Evolutionary conservation across 306 rosid genomes (phyloP).

Genomic region (Cucurbita pepo): DNA sequence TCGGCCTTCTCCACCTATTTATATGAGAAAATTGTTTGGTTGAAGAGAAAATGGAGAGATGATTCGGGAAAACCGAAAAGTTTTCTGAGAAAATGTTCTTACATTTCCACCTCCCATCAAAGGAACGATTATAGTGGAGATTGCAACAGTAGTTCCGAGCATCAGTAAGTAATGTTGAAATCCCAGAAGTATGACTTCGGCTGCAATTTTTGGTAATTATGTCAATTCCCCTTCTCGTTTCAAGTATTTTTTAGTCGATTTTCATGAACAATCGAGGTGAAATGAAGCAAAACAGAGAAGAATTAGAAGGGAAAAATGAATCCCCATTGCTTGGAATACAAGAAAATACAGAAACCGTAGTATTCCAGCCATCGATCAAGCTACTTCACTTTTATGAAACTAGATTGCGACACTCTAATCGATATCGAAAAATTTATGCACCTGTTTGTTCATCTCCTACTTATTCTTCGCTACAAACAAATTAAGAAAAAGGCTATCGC

Average conservation of each 20-base stretch:
- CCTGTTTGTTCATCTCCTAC: neutral
- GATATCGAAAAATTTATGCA: neutral
- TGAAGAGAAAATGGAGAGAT: neutral
- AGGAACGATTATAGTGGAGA: constrained; percentile 50
- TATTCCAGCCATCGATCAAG: neutral
- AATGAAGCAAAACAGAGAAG: neutral
- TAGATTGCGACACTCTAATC: neutral
- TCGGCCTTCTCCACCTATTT: constrained; percentile 70
- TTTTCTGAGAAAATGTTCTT: constrained; percentile 2
- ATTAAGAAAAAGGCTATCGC: neutral
- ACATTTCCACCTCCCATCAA: constrained; percentile 91
- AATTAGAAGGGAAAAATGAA: neutral
- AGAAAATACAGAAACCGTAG: neutral
- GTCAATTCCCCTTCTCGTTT: neutral
- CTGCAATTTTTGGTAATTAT: constrained; percentile 17
- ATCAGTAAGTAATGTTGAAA: constrained; percentile 69
- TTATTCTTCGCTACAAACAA: neutral
- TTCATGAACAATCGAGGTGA: neutral
- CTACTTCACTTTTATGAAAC: neutral
- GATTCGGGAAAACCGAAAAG: neutral
- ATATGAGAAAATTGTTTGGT: neutral
- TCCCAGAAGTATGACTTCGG: constrained; percentile 56
- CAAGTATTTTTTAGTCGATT: neutral
- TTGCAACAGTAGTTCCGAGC: constrained; percentile 56
- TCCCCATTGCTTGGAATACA: neutral